Percentiles rank a stretch among this genome's conserved stretches.
phyloP scores from a whole-genome alignment of 2,329 filamentous ascomycete genomes.

The Diplodia sapinea region DNA sequence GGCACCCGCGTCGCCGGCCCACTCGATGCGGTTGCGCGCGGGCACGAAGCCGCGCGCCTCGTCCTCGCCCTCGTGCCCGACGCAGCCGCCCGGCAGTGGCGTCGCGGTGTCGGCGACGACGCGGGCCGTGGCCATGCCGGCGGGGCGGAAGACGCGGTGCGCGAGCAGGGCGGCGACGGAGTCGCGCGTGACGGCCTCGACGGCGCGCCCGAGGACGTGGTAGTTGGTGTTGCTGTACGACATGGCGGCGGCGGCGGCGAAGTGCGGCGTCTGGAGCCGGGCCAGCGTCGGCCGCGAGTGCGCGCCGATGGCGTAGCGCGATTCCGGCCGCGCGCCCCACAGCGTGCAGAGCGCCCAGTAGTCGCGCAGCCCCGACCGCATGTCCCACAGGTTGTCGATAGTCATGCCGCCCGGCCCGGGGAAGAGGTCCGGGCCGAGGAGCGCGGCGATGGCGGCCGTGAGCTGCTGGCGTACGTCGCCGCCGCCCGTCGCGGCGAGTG shows the following conservation, averaged over 20 bases:
- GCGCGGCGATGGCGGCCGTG: background rate
- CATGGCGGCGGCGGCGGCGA: conserved; percentile 51
- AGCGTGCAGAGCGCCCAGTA: background rate
- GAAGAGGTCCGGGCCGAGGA: background rate
- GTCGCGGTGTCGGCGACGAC: background rate
- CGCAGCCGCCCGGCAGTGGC: background rate
- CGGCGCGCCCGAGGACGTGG: conserved; percentile 45
- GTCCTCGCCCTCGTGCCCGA: background rate
- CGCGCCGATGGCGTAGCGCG: background rate
- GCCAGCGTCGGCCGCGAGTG: background rate
- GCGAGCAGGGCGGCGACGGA: background rate
- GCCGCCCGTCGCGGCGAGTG: background rate
- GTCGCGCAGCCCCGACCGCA: background rate
- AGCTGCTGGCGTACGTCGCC: background rate
- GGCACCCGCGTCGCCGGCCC: background rate
- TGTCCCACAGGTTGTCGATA: background rate
- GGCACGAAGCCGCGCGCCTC: background rate
- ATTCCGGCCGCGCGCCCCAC: background rate
- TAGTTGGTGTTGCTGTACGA: conserved; percentile 56
- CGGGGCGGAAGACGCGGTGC: background rate
- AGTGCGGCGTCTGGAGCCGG: conserved; percentile 42
- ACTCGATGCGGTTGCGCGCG: background rate
- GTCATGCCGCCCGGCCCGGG: background rate
- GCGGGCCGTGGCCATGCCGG: background rate
- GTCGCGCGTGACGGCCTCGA: conserved; percentile 48